Evolutionary conservation across 208 protist species (phyloP).

Genomic region (Crithidia thermophila): DNA sequence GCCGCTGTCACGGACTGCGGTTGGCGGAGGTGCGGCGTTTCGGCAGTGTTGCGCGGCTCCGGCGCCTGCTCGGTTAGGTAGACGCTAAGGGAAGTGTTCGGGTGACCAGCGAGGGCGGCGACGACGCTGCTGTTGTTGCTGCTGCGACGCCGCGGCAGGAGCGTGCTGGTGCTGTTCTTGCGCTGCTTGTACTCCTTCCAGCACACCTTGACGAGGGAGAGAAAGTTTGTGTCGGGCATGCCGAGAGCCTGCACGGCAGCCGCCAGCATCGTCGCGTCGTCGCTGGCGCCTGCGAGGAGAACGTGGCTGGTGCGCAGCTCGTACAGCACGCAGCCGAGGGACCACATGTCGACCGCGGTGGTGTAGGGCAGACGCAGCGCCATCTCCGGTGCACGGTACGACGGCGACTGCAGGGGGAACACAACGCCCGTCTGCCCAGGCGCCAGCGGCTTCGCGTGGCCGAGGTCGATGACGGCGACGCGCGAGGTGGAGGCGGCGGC

Average conservation of each 20-base stretch:
- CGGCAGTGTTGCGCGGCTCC: not conserved
- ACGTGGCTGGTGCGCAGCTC: slow-evolving; percentile 51
- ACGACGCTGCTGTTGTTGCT: not conserved
- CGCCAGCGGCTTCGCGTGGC: slow-evolving; percentile 78
- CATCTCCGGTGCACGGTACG: slow-evolving; percentile 97
- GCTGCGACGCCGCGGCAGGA: not conserved
- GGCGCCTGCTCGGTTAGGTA: not conserved
- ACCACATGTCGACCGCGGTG: slow-evolving; percentile 78
- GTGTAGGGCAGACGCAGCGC: slow-evolving; percentile 71
- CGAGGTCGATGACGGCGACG: slow-evolving; percentile 98
- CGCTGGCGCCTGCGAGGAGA: slow-evolving; percentile 48
- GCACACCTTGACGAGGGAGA: slow-evolving; percentile 42
- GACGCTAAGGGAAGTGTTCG: not conserved
- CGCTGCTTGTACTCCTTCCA: slow-evolving; percentile 42
- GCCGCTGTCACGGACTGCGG: not conserved
- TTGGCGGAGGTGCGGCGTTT: not conserved
- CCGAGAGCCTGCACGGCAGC: slow-evolving; percentile 37
- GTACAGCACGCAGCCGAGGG: slow-evolving; percentile 54
- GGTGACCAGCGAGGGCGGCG: too few species aligned
- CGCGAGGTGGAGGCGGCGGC: slow-evolving; percentile 6
- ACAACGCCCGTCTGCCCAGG: slow-evolving; percentile 79
- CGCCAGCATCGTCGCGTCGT: slow-evolving; percentile 45
- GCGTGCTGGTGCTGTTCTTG: slow-evolving; percentile 3
- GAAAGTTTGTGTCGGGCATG: slow-evolving; percentile 52
- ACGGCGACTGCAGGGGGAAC: slow-evolving; percentile 96